A percentile compares a stretch with the other conserved stretches of the same genome.
phyloP scores from a whole-genome alignment of 179 eudicot species.

The Corrigiola litoralis region DNA sequence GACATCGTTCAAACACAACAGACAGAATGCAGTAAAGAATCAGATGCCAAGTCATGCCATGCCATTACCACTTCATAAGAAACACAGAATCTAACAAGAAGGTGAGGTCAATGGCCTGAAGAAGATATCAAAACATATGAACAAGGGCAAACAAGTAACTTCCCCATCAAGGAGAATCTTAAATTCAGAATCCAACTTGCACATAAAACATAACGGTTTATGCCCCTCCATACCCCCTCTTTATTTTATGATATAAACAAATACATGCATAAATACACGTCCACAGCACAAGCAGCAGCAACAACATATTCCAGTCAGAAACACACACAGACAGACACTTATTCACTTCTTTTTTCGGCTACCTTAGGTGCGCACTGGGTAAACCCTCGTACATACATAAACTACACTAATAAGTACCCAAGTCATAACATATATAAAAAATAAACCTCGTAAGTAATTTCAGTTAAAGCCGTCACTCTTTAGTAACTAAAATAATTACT shows the following conservation, averaged over 20 bases:
- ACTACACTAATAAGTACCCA: too few species aligned
- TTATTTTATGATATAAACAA: neutral
- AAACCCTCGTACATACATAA: too few species aligned
- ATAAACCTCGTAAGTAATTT: too few species aligned
- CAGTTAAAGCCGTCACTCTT: too few species aligned
- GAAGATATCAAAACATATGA: constrained; percentile 12
- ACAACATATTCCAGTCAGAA: too few species aligned
- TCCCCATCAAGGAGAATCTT: constrained; percentile 21
- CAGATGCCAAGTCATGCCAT: too few species aligned
- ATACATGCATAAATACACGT: neutral
- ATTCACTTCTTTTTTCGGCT: too few species aligned
- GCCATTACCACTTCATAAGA: constrained; percentile 26
- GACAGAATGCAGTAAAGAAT: constrained; percentile 3
- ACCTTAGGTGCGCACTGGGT: too few species aligned
- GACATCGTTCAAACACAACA: neutral
- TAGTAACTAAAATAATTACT: too few species aligned
- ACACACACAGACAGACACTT: too few species aligned
- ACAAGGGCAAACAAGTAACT: constrained; percentile 35
- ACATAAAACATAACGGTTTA: constrained; percentile 17
- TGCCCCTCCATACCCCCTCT: constrained; percentile 14
- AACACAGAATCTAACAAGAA: neutral
- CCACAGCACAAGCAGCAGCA: too few species aligned
- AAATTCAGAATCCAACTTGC: constrained; percentile 30
- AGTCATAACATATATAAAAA: too few species aligned
- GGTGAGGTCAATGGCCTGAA: constrained; percentile 10